Evolutionary conservation across 2,329 filamentous ascomycete species (phyloP), one percentile per base, ranked within the genome.

Genomic region (Trichophyton equinum): DNA sequence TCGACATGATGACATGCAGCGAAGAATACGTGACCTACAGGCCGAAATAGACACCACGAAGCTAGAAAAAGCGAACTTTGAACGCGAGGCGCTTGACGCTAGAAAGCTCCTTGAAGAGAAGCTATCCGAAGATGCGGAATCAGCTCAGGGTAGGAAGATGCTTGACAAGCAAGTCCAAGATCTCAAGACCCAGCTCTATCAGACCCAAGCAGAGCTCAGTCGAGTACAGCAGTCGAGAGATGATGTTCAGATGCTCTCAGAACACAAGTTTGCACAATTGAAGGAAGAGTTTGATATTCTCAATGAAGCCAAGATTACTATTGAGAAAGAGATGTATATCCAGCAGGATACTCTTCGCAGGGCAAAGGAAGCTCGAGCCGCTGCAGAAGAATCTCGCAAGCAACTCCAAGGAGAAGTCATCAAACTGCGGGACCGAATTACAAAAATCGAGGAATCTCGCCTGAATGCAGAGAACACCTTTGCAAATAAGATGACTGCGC

Each of bases 251-350:
- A 84, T 95, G 66, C 86, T 97, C 61, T 85, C 89, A 3, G 91
- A 96, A 67, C 91, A 96, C 75, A 95, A 94, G 71, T 89, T 86
- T 68, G 80, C 88, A 51, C 84, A 86, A 58, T 79, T 99, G 63
- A 86, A 91, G 70, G 85, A 91, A 27, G 91, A 97, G 65, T 95
- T 85, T 67, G 86, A 95, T 57, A 83, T 84, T 38, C 80, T 97
- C 38, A 96, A 96, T 68, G 91, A 96, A 65, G 86, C 90, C 30
- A 99, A 99, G 74, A 96, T 96, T 68, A 95, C 86, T 55, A 96
- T 99, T 64, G 92, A 99, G 74, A 97, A 96, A 73, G 92, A 97
- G 74, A 86, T 99, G 72, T 97, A 97, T 71, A 87, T 89, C 4
- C 92, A 97, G 70, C 91, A 96, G 72, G 92, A 99, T 70, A 88